Evolutionary conservation across 1,139 yeast genomes (phyloP).

Genomic region (Candida glucosophila): DNA sequence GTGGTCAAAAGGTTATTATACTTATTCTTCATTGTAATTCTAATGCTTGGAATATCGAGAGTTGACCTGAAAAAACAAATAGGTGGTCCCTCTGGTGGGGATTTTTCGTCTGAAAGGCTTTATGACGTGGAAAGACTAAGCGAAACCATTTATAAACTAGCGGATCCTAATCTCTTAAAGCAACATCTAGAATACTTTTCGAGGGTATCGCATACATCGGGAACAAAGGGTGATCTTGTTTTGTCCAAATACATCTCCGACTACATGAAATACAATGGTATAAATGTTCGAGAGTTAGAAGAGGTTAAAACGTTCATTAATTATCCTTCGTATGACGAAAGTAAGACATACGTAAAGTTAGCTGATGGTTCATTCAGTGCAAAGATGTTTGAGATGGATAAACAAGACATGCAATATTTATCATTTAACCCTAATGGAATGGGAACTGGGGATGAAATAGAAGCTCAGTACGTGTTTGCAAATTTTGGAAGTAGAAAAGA

Average conservation of each 20-base stretch:
- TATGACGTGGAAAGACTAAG: slow-evolving; percentile 48
- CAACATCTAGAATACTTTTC: slow-evolving; percentile 70
- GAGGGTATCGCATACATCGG: slow-evolving; percentile 80
- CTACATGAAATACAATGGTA: slow-evolving; percentile 49
- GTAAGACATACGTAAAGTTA: slow-evolving; percentile 22
- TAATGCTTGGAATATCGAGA: slow-evolving; percentile 50
- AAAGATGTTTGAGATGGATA: slow-evolving; percentile 24
- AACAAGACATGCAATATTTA: slow-evolving; percentile 26
- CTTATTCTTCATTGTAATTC: slow-evolving; percentile 50
- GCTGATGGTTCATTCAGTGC: slow-evolving; percentile 30
- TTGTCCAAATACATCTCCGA: slow-evolving; percentile 57
- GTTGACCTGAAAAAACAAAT: slow-evolving; percentile 45
- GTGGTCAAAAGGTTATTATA: slow-evolving; percentile 72
- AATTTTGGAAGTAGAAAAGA: slow-evolving; percentile 62
- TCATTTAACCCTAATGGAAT: slow-evolving; percentile 66
- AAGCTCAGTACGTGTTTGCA: slow-evolving; percentile 45
- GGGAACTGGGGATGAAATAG: slow-evolving; percentile 36
- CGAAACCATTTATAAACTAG: slow-evolving; percentile 37
- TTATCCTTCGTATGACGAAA: slow-evolving; percentile 28
- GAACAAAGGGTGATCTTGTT: slow-evolving; percentile 76
- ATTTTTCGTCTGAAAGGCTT: slow-evolving; percentile 50
- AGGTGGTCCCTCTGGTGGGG: slow-evolving; percentile 31
- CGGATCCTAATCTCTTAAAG: slow-evolving; percentile 53
- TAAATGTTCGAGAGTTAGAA: slow-evolving; percentile 41
- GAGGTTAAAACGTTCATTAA: slow-evolving; percentile 51